Conservation (phyloP, 805 yeast species). For the Nematodospora valgi region DNA sequence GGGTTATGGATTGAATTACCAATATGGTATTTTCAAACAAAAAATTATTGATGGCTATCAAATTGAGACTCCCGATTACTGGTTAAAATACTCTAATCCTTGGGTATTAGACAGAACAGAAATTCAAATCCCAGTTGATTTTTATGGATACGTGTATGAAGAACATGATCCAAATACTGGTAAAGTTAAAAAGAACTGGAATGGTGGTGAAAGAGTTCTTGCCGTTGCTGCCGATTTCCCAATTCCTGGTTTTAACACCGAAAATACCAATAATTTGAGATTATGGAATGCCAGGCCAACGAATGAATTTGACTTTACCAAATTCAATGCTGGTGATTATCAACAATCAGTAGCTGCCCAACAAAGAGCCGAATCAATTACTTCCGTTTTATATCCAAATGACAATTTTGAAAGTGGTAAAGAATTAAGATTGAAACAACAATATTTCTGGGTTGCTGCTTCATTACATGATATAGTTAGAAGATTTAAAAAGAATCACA, state of each 20-base stretch:
- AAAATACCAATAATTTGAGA: slow-evolving; percentile 82
- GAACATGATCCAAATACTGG: slow-evolving; percentile 53
- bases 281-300: slow-evolving; percentile 90
- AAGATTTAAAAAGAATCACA: slow-evolving; percentile 73
- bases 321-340: slow-evolving; percentile 90
- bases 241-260: slow-evolving; percentile 83
- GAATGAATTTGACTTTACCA: slow-evolving; percentile 84
- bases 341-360: slow-evolving; percentile 77
- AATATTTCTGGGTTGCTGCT: slow-evolving; percentile 96
- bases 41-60: slow-evolving; percentile 88
- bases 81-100: slow-evolving; percentile 86
- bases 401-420: slow-evolving; percentile 91
- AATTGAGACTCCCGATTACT: slow-evolving; percentile 91
- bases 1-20: slow-evolving; percentile 94
- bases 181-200: slow-evolving; percentile 63
- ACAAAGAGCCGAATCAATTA: slow-evolving; percentile 87
- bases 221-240: slow-evolving; percentile 93
- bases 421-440: slow-evolving; percentile 89
- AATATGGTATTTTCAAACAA: slow-evolving; percentile 91
- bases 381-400: slow-evolving; percentile 90
- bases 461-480: slow-evolving; percentile 88
- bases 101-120: slow-evolving; percentile 91
- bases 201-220: slow-evolving; percentile 82
- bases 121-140: slow-evolving; percentile 85
- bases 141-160: slow-evolving; percentile 76